phyloP scores from a whole-genome alignment of 805 yeast species.

The Yarrowia sp. region DNA sequence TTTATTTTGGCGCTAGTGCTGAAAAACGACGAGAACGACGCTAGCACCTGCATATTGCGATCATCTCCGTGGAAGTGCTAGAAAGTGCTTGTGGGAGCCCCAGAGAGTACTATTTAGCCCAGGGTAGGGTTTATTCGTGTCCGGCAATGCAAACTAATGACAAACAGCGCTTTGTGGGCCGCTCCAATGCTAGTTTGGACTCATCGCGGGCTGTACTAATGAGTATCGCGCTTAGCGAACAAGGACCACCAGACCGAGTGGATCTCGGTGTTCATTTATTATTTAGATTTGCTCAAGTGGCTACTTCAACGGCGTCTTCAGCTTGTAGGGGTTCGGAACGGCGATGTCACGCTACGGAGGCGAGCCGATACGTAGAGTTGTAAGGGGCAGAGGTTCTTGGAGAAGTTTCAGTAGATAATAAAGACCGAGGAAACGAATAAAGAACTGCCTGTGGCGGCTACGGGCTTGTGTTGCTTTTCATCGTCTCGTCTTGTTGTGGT shows the following conservation, averaged over 20 bases:
- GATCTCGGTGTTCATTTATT: background rate
- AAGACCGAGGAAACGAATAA: background rate
- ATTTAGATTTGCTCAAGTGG: background rate
- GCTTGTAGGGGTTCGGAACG: too few relatives aligned
- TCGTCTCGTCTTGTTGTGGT: background rate
- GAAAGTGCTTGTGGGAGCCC: background rate
- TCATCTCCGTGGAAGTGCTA: constrained; percentile 5
- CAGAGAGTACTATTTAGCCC: background rate
- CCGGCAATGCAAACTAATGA: constrained; percentile 19
- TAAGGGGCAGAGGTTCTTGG: background rate
- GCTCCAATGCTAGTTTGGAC: constrained; percentile 12
- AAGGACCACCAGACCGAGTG: background rate
- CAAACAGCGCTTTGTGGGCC: background rate
- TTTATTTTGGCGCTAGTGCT: constrained; percentile 9
- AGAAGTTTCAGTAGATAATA: background rate
- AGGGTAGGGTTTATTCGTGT: constrained; percentile 1
- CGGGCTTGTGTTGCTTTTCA: background rate
- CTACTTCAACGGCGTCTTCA: background rate
- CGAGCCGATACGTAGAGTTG: background rate
- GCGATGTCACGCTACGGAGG: background rate
- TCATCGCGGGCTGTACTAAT: constrained; percentile 16
- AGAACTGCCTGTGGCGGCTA: background rate
- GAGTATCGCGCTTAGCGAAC: background rate
- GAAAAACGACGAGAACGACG: background rate
- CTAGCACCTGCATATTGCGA: constrained; percentile 23